Evolutionary conservation across 306 rosid genomes (phyloP).

Genomic region (Dryas alaskensis): DNA sequence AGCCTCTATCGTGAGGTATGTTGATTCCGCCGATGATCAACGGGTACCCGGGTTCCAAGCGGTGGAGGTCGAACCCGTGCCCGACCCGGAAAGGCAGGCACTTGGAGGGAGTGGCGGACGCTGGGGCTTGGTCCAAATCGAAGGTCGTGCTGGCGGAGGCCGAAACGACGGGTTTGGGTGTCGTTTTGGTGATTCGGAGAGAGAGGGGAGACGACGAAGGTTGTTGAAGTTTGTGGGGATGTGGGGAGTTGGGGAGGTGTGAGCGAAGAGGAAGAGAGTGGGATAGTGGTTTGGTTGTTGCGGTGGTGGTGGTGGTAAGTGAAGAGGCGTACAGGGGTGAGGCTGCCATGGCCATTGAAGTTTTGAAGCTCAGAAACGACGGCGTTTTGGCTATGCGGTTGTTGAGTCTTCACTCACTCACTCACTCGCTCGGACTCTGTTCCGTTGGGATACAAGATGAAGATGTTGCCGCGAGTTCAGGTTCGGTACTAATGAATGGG

Average conservation of each 20-base stretch:
- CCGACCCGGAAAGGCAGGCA: constrained; percentile 81
- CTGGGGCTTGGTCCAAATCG: constrained; percentile 25
- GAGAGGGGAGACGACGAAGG: not conserved
- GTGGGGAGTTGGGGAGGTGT: not conserved
- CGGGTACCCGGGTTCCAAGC: constrained; percentile 89
- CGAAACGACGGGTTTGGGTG: constrained; percentile 21
- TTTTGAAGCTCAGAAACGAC: not conserved
- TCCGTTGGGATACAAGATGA: not conserved
- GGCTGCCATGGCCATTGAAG: constrained; percentile 41
- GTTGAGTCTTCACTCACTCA: not conserved
- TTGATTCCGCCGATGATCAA: constrained; percentile 87
- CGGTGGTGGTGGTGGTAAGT: constrained; percentile 15
- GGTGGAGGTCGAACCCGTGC: constrained; percentile 93
- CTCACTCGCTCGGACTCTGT: no score
- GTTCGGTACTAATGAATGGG: not conserved
- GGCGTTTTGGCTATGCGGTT: constrained; percentile 3
- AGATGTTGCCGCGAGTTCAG: not conserved
- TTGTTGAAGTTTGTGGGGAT: not conserved
- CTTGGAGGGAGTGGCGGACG: constrained; percentile 50
- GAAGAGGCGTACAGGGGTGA: constrained; percentile 37
- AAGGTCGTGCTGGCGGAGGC: constrained; percentile 44
- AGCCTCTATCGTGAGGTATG: constrained; percentile 89
- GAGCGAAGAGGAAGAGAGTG: constrained; percentile 34
- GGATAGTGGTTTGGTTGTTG: constrained; percentile 25
- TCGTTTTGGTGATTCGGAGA: constrained; percentile 24